These are phyloP conservation scores for Kodamaea restingae DNA, from an alignment of 805 yeast genomes.

Conservation along the genomic window DNA sequence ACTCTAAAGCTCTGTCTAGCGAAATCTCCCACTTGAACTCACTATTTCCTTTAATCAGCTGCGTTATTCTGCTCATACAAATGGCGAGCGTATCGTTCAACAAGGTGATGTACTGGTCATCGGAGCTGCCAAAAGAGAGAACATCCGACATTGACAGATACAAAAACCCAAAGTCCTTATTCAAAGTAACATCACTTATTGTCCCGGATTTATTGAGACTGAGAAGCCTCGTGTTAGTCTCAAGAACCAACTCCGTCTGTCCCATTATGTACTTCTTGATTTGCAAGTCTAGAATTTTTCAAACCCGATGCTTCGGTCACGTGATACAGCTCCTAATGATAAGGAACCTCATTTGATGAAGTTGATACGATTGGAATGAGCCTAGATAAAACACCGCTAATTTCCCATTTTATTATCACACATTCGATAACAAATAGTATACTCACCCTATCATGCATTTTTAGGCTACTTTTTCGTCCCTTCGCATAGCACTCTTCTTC, in stretches of 20 bases:
- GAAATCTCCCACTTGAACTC: slow-evolving; percentile 14
- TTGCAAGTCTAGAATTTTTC: not conserved
- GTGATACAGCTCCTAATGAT: not conserved
- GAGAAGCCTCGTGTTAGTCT: slow-evolving; percentile 1
- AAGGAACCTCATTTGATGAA: no score
- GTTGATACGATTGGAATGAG: no score
- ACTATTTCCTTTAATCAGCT: slow-evolving; percentile 18
- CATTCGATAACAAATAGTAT: no score
- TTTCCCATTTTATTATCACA: no score
- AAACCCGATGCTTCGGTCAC: not conserved
- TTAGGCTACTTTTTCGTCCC: no score
- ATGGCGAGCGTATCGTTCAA: slow-evolving; percentile 54
- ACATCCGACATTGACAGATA: not conserved
- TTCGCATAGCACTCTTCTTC: no score
- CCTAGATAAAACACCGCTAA: no score
- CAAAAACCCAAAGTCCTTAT: not conserved
- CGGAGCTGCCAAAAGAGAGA: slow-evolving; percentile 2
- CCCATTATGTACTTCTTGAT: not conserved
- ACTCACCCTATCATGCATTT: no score
- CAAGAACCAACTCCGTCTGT: not conserved
- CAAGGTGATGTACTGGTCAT: slow-evolving; percentile 13
- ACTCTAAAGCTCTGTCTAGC: slow-evolving; percentile 40
- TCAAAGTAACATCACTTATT: not conserved
- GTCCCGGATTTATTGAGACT: not conserved
- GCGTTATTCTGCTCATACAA: slow-evolving; percentile 58